These are phyloP conservation scores for Hydnomerulius pinastri DNA, from an alignment of 768 basidiomycete genomes.

Conservation along the genomic window DNA sequence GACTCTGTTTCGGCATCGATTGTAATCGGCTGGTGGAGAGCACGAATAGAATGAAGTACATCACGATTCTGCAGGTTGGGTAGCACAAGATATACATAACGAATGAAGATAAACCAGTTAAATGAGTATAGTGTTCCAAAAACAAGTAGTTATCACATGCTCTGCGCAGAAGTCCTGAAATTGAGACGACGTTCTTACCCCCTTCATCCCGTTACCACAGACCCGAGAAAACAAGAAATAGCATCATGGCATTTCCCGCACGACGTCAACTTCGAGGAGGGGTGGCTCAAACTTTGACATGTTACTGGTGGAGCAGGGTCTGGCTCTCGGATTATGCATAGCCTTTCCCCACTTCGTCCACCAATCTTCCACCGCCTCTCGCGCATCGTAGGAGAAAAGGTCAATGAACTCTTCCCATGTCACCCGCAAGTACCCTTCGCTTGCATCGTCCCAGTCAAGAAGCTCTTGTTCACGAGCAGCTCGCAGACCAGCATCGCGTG, in stretches of 20 bases:
- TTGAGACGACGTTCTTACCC: no score
- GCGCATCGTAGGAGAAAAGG: constrained; percentile 49
- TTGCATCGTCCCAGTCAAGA: constrained; percentile 40
- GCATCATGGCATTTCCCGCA: constrained; percentile 4
- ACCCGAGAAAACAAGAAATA: no score
- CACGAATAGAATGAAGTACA: no score
- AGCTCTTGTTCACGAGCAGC: constrained; percentile 27
- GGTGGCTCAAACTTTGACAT: neutral
- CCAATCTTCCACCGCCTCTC: constrained; percentile 61
- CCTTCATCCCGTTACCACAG: no score
- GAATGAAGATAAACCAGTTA: no score
- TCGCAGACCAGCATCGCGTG: constrained; percentile 42
- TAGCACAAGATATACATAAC: neutral
- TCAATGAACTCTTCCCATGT: constrained; percentile 54
- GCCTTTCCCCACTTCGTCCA: constrained; percentile 54
- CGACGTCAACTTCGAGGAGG: constrained; percentile 15
- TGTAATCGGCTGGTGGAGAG: no score
- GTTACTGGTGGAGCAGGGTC: neutral
- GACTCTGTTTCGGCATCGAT: neutral
- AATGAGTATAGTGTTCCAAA: no score
- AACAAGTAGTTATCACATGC: no score
- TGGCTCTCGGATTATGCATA: neutral
- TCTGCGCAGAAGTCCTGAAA: no score
- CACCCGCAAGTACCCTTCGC: constrained; percentile 40
- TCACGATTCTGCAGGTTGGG: no score